Evolutionary conservation across 108 stramenopile species (phyloP).

Genomic region (Nitzschia sp.): DNA sequence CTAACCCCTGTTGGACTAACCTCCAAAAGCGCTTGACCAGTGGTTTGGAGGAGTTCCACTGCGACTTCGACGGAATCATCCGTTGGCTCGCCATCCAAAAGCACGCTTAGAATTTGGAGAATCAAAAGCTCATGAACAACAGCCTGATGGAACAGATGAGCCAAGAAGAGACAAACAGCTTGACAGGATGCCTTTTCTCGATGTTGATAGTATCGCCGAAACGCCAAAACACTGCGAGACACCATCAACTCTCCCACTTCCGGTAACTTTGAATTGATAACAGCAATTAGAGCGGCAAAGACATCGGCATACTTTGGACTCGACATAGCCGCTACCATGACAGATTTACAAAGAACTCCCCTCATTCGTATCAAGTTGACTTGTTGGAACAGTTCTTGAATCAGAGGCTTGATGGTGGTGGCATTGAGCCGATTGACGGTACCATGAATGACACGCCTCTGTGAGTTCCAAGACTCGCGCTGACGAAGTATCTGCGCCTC

Average conservation of each 20-base stretch:
- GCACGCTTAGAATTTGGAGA: constrained; percentile 91
- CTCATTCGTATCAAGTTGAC: constrained; percentile 94
- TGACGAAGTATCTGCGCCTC: constrained; percentile 40
- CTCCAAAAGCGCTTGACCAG: constrained; percentile 82
- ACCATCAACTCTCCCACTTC: constrained; percentile 94
- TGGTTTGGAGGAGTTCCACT: constrained; percentile 85
- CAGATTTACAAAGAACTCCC: constrained; percentile 83
- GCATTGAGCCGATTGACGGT: constrained; percentile 94
- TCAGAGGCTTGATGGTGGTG: constrained; percentile 88
- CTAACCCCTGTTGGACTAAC: constrained; percentile 91
- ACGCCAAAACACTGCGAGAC: constrained; percentile 80
- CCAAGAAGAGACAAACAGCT: constrained; percentile 87
- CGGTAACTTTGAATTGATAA: constrained; percentile 96
- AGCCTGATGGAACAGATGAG: constrained; percentile 96
- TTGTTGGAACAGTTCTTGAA: constrained; percentile 85
- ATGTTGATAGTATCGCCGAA: constrained; percentile 85
- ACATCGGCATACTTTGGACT: constrained; percentile 78
- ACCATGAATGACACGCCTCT: constrained; percentile 93
- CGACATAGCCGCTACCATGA: constrained; percentile 87
- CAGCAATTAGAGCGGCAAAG: constrained; percentile 92
- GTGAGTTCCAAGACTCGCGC: constrained; percentile 83
- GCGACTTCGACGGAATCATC: constrained; percentile 97
- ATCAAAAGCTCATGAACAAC: constrained; percentile 95
- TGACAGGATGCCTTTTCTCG: constrained; percentile 86
- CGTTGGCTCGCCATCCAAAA: constrained; percentile 93